Evolutionary conservation across 2,329 filamentous ascomycete genomes (phyloP).

Genomic region (Colletotrichum tofieldiae): DNA sequence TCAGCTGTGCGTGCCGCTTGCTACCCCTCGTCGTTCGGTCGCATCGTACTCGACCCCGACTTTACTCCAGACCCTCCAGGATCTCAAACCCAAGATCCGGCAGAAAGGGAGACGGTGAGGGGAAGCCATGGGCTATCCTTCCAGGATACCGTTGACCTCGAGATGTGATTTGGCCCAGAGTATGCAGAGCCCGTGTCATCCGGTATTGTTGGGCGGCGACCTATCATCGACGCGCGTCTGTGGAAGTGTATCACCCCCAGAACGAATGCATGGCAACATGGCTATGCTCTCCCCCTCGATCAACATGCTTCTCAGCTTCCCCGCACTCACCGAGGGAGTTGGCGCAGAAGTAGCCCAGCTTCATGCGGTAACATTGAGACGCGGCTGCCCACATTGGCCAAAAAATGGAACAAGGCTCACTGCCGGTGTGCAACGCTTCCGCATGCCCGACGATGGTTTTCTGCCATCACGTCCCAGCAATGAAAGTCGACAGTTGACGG

Average conservation of each 20-base stretch:
- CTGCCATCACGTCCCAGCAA: background rate
- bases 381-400: conserved; percentile 12
- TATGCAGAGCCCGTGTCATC: conserved; percentile 39
- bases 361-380: conserved; percentile 26
- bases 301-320: conserved; percentile 40
- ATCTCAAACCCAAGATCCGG: conserved; percentile 32
- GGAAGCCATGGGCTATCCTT: conserved; percentile 31
- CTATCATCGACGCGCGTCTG: conserved; percentile 41
- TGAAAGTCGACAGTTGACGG: background rate
- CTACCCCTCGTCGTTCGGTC: conserved; percentile 13
- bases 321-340: conserved; percentile 22
- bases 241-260: conserved; percentile 24
- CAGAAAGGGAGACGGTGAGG: conserved; percentile 28
- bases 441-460: conserved; percentile 27
- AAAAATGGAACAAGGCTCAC: conserved; percentile 10
- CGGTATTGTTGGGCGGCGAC: conserved; percentile 27
- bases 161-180: conserved; percentile 30
- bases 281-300: conserved; percentile 29
- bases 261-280: conserved; percentile 39
- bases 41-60: conserved; percentile 36
- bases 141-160: conserved; percentile 14
- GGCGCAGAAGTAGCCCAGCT: conserved; percentile 9
- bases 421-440: conserved; percentile 33
- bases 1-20: conserved; percentile 3
- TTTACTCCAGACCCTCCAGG: conserved; percentile 37